A percentile compares a stretch with the other conserved stretches of the same genome.
Conservation (phyloP, 1,284 basidiomycete species). For the Rhodotorula sp. region DNA sequence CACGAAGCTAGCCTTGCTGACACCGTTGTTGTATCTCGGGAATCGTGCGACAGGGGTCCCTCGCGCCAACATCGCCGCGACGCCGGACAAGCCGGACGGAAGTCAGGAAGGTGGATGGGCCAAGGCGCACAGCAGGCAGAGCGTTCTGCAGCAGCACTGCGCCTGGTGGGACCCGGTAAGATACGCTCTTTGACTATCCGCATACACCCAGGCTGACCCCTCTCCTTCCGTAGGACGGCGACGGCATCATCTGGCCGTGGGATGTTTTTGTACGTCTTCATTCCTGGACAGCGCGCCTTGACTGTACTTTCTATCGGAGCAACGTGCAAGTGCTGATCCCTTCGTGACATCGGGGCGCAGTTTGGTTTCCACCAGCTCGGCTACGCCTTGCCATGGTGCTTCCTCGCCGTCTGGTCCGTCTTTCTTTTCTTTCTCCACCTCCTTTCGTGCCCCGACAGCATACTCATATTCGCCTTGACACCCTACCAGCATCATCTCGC, state of each 20-base stretch:
- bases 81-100: slow-evolving; percentile 27
- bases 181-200: no score
- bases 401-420: slow-evolving; percentile 40
- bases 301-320: background rate
- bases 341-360: background rate
- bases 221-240: slow-evolving; percentile 29
- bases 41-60: slow-evolving; percentile 22
- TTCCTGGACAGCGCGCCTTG: background rate
- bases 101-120: slow-evolving; percentile 38
- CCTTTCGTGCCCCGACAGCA: no score
- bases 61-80: slow-evolving; percentile 38
- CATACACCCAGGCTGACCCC: background rate
- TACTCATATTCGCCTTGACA: background rate
- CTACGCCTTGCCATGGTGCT: slow-evolving; percentile 43
- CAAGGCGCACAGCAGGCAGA: slow-evolving; percentile 34
- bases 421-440: background rate
- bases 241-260: slow-evolving; percentile 48
- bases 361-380: slow-evolving; percentile 44
- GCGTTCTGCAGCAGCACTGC: slow-evolving; percentile 41
- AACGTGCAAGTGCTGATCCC: background rate
- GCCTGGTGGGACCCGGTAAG: slow-evolving; percentile 44
- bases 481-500: slow-evolving; percentile 42
- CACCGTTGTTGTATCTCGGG: background rate
- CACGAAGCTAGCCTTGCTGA: background rate
- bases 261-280: slow-evolving; percentile 30